These are phyloP conservation scores for Tetrastigma voinierianum DNA, from an alignment of 164 flowering plant genomes.

Conservation along the genomic window DNA sequence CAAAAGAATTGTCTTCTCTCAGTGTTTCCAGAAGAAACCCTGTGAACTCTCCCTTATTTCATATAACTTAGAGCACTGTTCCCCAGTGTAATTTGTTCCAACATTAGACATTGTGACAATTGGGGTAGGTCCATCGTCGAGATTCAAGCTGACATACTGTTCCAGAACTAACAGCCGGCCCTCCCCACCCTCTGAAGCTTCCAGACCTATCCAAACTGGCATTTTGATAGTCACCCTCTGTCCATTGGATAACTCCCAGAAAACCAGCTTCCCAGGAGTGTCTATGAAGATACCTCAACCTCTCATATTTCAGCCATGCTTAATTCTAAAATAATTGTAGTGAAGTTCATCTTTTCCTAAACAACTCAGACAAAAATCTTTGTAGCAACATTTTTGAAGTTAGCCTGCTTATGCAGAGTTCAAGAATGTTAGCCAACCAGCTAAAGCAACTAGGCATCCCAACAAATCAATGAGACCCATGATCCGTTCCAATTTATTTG, in stretches of 20 bases:
- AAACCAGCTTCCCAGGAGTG: conserved; percentile 55
- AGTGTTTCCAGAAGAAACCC: conserved; percentile 39
- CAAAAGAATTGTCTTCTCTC: conserved; percentile 57
- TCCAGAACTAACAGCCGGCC: conserved; percentile 45
- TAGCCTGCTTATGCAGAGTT: too few species aligned
- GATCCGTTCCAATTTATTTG: too few species aligned
- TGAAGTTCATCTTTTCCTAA: too few species aligned
- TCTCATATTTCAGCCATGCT: conserved; percentile 70
- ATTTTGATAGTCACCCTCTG: conserved; percentile 48
- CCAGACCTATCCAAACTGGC: conserved; percentile 70
- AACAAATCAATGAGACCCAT: too few species aligned
- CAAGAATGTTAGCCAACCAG: too few species aligned
- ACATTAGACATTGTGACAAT: conserved; percentile 43
- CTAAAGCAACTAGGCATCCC: too few species aligned
- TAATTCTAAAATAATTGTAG: too few species aligned
- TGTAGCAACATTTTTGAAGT: too few species aligned
- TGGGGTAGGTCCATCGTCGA: conserved; percentile 32
- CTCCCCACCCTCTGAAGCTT: conserved; percentile 67
- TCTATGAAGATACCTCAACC: conserved; percentile 56
- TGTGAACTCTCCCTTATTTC: conserved; percentile 52
- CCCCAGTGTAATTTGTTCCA: conserved; percentile 60
- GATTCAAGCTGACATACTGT: conserved; percentile 23
- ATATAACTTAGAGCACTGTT: conserved; percentile 44
- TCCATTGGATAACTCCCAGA: conserved; percentile 55
- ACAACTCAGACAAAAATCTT: background rate